Base-by-base conservation (phyloP, 257 asterid species). In the Mitragyna speciosa region DNA sequence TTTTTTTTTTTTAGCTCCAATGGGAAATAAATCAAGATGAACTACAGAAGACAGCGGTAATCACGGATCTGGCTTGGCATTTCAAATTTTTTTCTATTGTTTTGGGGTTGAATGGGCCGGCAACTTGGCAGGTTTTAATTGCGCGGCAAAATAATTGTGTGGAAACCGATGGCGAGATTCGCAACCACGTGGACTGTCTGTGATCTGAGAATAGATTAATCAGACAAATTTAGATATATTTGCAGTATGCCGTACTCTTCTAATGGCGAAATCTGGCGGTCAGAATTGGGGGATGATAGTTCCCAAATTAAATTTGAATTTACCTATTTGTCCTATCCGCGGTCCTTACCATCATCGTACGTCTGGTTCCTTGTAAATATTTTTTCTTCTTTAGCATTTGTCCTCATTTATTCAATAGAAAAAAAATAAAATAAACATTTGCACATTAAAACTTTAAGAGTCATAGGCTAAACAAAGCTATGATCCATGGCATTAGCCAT, bases 51-150 rank as follows among this genome's bases (percentile, higher is more conserved):
- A 24, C 56, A 6, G 85, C 91, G 87, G 45, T 31, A 84, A 87
- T 82, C 69, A 76, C 84, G 96, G 94, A 91, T 91, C 94, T 81
- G 65, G 75, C 47, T 68, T 76, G 81, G 61, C 28, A 28, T 72
- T 71, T 78, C 61, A 47, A 12, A 54, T 72, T 68, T 45, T 31
- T 9, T 51, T 10, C 28, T 7, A 6, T 17, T 73, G 47, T 54
- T 61, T 8, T 36, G 41, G 51, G 48, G 48, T 39, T 12, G 22
- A 9, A 5, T 36, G 7, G 73, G 63, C n/a, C 63, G 49, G 49
- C 49, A 45, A 5, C 49, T 19, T 39, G 49, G 51, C 73, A 36
- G 30, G 49, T 39, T 36, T 45, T 20, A 68, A 51, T 56, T 65
- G 69, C 39, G 72, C 30, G 22, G 36, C 33, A 76, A 78, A 70